A percentile compares a stretch with the other conserved stretches of the same genome.
phyloP scores from a whole-genome alignment of 2,329 filamentous ascomycete species.

The Ceratocystis papillata region DNA sequence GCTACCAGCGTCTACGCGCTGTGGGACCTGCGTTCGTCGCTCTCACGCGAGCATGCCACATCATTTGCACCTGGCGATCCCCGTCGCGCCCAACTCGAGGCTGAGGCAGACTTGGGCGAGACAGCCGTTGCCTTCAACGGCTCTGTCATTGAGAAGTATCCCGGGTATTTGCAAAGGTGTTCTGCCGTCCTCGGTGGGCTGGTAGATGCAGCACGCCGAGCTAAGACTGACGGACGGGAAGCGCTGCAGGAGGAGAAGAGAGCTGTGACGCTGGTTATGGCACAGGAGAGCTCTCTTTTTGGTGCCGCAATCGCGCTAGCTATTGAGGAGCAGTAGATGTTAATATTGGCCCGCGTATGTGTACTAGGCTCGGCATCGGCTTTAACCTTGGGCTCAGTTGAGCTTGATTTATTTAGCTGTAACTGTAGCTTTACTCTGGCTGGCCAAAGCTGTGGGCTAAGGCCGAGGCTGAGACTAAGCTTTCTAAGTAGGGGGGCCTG shows the following conservation, averaged over 20 bases:
- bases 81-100: constrained; percentile 39
- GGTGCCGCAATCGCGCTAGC: constrained; percentile 64
- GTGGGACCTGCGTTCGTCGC: constrained; percentile 45
- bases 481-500: no score
- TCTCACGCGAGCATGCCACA: constrained; percentile 34
- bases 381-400: neutral
- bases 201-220: constrained; percentile 32
- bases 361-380: neutral
- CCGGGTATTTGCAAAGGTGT: constrained; percentile 50
- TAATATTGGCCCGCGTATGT: neutral
- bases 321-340: constrained; percentile 29
- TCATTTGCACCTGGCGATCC: constrained; percentile 28
- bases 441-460: neutral
- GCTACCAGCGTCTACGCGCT: constrained; percentile 49
- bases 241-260: constrained; percentile 6
- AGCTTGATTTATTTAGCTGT: neutral
- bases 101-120: constrained; percentile 38
- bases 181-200: constrained; percentile 55
- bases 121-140: constrained; percentile 68
- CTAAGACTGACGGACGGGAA: constrained; percentile 4
- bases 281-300: constrained; percentile 62
- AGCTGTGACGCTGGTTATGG: constrained; percentile 53
- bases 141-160: constrained; percentile 69
- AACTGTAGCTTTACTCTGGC: neutral
- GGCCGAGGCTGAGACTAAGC: neutral